Evolutionary conservation across 1,284 basidiomycete species (phyloP).

Genomic region (Ganoderma multipileum): DNA sequence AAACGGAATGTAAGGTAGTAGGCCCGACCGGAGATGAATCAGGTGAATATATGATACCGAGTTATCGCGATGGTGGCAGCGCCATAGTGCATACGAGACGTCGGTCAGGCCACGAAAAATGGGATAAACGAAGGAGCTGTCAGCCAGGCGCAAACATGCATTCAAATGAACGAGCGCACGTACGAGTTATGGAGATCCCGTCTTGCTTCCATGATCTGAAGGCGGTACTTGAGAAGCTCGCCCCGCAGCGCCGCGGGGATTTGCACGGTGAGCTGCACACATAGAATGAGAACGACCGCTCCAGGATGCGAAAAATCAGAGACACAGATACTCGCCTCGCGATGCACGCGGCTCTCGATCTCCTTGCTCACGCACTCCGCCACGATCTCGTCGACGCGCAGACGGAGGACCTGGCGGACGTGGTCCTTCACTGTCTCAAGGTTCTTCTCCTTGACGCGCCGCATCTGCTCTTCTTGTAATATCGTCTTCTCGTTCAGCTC

Average conservation of each 20-base stretch:
- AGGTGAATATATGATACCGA: background rate
- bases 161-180: constrained; percentile 26
- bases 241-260: constrained; percentile 51
- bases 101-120: background rate
- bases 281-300: background rate
- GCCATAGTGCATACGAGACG: background rate
- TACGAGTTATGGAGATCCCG: constrained; percentile 57
- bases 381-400: constrained; percentile 43
- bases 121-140: background rate
- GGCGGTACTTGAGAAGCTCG: constrained; percentile 46
- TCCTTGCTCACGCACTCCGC: constrained; percentile 45
- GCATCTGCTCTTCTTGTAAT: constrained; percentile 46
- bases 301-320: background rate
- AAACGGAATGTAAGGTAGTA: background rate
- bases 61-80: background rate
- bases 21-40: background rate
- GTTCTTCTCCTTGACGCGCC: constrained; percentile 43
- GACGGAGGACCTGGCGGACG: constrained; percentile 44
- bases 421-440: constrained; percentile 47
- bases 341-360: constrained; percentile 45
- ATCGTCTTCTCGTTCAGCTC: constrained; percentile 47
- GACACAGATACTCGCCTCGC: constrained; percentile 29
- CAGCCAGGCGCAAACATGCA: background rate
- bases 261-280: constrained; percentile 48
- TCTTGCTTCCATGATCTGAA: constrained; percentile 44